Percentiles rank a stretch among this genome's conserved stretches.
These are phyloP conservation scores for Achaetomiella virescens DNA, from an alignment of 495 filamentous ascomycete genomes.

Conservation along the genomic window DNA sequence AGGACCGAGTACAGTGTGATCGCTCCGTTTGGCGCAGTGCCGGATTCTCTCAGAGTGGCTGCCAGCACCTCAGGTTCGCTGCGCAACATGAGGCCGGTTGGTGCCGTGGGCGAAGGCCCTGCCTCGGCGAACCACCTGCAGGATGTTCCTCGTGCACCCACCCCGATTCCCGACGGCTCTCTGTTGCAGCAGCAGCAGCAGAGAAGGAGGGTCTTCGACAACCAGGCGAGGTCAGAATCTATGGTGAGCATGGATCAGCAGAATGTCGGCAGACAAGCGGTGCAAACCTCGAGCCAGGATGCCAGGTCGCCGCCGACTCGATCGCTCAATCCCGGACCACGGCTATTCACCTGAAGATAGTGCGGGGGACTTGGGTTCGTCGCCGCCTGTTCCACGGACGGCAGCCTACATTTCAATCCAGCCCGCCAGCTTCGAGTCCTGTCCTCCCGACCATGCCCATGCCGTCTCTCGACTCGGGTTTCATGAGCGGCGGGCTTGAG, in stretches of 20 bases:
- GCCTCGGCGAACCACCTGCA: conserved; percentile 50
- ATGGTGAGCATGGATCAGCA: conserved; percentile 19
- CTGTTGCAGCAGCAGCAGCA: conserved; percentile 26
- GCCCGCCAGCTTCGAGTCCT: conserved; percentile 64
- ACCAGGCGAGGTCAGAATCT: conserved; percentile 20
- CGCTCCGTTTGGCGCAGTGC: conserved; percentile 60
- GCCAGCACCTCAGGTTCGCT: conserved; percentile 84
- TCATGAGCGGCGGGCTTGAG: conserved; percentile 69
- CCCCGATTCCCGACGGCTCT: conserved; percentile 56
- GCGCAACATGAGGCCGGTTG: conserved; percentile 73
- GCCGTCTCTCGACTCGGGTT: conserved; percentile 62
- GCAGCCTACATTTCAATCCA: conserved; percentile 40
- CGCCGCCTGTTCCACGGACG: conserved; percentile 63
- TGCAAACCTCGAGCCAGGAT: conserved; percentile 28
- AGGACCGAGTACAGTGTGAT: conserved; percentile 62
- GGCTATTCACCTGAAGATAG: conserved; percentile 50
- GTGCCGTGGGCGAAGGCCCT: conserved; percentile 47
- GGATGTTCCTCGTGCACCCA: conserved; percentile 73
- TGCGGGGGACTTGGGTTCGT: conserved; percentile 64
- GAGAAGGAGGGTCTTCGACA: conserved; percentile 15
- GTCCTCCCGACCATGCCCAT: conserved; percentile 58
- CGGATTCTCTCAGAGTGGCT: conserved; percentile 77
- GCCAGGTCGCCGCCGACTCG: conserved; percentile 41
- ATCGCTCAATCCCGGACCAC: conserved; percentile 51
- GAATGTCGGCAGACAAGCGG: conserved; percentile 4